phyloP scores from a whole-genome alignment of 2,329 filamentous ascomycete species.

The Venturiaceae sp. region DNA sequence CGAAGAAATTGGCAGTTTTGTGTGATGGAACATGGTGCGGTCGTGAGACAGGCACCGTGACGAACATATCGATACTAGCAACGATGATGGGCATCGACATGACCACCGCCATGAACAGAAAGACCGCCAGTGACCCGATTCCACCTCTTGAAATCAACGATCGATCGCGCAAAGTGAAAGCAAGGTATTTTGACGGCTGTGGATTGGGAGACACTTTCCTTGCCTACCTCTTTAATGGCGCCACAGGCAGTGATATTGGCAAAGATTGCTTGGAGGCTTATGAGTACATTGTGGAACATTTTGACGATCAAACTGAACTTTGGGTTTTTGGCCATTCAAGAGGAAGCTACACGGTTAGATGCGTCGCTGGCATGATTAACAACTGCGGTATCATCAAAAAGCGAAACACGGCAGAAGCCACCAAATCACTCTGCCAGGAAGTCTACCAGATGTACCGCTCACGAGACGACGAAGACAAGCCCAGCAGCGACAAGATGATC shows the following conservation, averaged over 20 bases:
- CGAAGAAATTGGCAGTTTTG: conserved; percentile 2
- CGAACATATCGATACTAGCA: conserved; percentile 23
- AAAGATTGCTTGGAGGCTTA: conserved; percentile 24
- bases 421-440: conserved; percentile 5
- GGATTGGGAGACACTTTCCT: conserved; percentile 25
- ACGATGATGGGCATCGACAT: conserved; percentile 18
- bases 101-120: conserved; percentile 12
- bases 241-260: conserved; percentile 23
- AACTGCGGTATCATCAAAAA: conserved; percentile 14
- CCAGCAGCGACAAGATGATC: conserved; percentile 9
- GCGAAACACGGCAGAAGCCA: conserved; percentile 6
- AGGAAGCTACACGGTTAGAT: conserved; percentile 29
- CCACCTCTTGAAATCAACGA: conserved; percentile 15
- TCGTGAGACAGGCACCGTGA: conserved; percentile 21
- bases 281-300: conserved; percentile 25
- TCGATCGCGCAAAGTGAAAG: conserved; percentile 14
- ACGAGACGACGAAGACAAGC: background rate
- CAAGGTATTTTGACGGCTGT: conserved; percentile 26
- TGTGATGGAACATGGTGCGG: conserved; percentile 16
- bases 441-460: conserved; percentile 12
- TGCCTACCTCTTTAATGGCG: conserved; percentile 26
- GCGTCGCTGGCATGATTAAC: conserved; percentile 14
- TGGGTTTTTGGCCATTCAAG: conserved; percentile 29
- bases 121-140: conserved; percentile 3
- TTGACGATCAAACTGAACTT: conserved; percentile 10